Evolutionary conservation across 345 rosid species (phyloP).

Genomic region (Lumnitzera racemosa): DNA sequence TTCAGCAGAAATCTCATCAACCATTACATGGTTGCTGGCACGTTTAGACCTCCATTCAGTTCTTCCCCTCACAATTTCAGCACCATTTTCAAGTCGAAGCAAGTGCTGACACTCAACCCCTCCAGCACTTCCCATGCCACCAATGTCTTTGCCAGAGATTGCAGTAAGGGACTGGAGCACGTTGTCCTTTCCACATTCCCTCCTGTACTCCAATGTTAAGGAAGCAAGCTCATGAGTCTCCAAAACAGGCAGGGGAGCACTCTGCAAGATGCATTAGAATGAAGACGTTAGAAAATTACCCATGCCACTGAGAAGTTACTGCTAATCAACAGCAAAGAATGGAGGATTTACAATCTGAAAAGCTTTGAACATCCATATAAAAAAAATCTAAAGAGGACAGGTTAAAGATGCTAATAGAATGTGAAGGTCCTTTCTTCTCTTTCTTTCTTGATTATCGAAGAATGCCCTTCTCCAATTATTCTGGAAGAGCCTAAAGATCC

Average conservation of each 20-base stretch:
- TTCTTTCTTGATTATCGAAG: too few relatives aligned
- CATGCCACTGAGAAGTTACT: neutral
- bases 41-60: constrained; percentile 82
- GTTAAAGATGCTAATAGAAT: too few relatives aligned
- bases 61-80: constrained; percentile 86
- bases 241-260: constrained; percentile 79
- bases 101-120: constrained; percentile 82
- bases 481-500: too few relatives aligned
- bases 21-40: constrained; percentile 23
- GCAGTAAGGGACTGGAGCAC: constrained; percentile 87
- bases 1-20: constrained; percentile 31
- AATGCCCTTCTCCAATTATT: too few relatives aligned
- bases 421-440: too few relatives aligned
- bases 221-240: constrained; percentile 78
- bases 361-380: too few relatives aligned
- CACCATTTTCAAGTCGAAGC: constrained; percentile 79
- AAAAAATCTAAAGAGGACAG: too few relatives aligned
- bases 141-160: constrained; percentile 35
- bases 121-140: constrained; percentile 25
- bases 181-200: constrained; percentile 93
- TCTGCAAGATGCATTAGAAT: constrained; percentile 30
- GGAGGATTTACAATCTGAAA: neutral
- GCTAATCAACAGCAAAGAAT: neutral
- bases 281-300: neutral
- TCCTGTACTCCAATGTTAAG: constrained; percentile 82